A percentile compares a stretch with the other conserved stretches of the same genome.
phyloP scores from a whole-genome alignment of 768 basidiomycete species.

The Xerocomus potaroensis region DNA sequence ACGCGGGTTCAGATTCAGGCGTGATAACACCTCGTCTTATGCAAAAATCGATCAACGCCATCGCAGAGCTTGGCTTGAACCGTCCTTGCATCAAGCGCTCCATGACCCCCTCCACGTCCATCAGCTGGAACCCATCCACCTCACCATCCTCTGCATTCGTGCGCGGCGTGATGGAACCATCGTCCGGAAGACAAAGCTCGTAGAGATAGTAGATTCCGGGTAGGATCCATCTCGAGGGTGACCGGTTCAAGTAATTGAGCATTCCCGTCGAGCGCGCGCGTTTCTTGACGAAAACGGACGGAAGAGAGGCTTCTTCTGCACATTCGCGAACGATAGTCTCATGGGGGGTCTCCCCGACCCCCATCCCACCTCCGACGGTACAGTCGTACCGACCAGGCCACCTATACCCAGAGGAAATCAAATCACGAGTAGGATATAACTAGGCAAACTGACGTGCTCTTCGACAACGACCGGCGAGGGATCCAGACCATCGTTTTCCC shows the following conservation, averaged over 20 bases:
- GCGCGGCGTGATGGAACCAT: slow-evolving; percentile 31
- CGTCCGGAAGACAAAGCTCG: slow-evolving; percentile 37
- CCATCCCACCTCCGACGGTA: slow-evolving; percentile 42
- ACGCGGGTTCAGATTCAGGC: slow-evolving; percentile 21
- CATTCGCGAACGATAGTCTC: slow-evolving; percentile 40
- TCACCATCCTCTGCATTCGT: slow-evolving; percentile 39
- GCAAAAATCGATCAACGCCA: slow-evolving; percentile 41
- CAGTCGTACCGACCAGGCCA: slow-evolving; percentile 39
- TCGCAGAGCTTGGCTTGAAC: slow-evolving; percentile 42
- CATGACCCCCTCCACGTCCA: slow-evolving; percentile 33
- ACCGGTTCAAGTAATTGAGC: slow-evolving; percentile 40
- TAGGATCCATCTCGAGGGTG: slow-evolving; percentile 40
- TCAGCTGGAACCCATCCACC: slow-evolving; percentile 39
- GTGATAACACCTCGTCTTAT: slow-evolving; percentile 33
- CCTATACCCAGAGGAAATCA: slow-evolving; percentile 6
- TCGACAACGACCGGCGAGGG: slow-evolving; percentile 37
- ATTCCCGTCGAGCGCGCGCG: slow-evolving; percentile 34
- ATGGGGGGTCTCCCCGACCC: slow-evolving; percentile 34
- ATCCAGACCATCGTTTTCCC: slow-evolving; percentile 35
- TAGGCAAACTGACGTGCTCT: slow-evolving; percentile 34
- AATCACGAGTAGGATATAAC: background rate
- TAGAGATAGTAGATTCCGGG: slow-evolving; percentile 44
- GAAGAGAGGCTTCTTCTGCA: slow-evolving; percentile 41
- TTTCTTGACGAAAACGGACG: slow-evolving; percentile 32
- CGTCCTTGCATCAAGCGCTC: slow-evolving; percentile 29